Evolutionary conservation across 257 asterid species (phyloP).

Genomic region (Solanum corneliomulleri): DNA sequence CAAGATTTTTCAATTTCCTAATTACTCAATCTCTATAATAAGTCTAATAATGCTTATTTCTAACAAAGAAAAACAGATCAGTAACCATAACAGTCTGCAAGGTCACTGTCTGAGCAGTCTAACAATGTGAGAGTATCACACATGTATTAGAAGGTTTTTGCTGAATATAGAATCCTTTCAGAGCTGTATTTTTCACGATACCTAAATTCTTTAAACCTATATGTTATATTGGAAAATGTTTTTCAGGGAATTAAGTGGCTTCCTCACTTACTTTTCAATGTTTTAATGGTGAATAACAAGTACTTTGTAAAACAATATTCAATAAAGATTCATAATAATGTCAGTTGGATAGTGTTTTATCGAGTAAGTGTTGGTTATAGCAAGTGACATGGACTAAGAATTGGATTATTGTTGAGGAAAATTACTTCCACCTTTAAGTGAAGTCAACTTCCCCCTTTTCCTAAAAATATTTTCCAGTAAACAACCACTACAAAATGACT

Average conservation of each 20-base stretch:
- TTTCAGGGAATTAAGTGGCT: not conserved
- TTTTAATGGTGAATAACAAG: not conserved
- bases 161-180: not conserved
- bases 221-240: not conserved
- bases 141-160: not conserved
- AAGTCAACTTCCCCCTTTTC: not conserved
- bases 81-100: not conserved
- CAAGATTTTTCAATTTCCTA: not conserved
- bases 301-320: not conserved
- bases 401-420: not conserved
- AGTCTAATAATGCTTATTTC: not conserved
- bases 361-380: not conserved
- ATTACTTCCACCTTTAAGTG: not conserved
- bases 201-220: not conserved
- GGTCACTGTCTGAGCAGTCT: not conserved
- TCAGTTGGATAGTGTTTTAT: not conserved
- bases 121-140: not conserved
- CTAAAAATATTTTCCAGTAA: not conserved
- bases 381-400: not conserved
- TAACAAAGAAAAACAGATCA: not conserved
- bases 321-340: not conserved
- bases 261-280: not conserved
- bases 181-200: not conserved
- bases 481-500: not conserved
- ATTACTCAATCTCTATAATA: not conserved